Evolutionary conservation across 2,329 filamentous ascomycete genomes (phyloP).

Genomic region (Incumbomyces delicatus): DNA sequence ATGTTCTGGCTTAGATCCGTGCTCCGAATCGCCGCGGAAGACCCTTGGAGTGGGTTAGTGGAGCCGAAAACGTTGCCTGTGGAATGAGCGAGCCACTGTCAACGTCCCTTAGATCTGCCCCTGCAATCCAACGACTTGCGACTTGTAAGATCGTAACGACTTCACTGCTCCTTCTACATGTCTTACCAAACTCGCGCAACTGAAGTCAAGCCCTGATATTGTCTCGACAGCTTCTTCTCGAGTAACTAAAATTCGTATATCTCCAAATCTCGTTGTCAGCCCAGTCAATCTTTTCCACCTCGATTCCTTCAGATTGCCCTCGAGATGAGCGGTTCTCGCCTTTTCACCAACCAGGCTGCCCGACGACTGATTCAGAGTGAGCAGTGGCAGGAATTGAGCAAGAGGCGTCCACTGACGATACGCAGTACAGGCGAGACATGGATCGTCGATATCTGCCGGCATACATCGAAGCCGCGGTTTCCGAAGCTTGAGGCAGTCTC

Average conservation of each 20-base stretch:
- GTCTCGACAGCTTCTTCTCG: too few species aligned
- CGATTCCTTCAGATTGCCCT: neutral
- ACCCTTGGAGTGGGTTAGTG: too few species aligned
- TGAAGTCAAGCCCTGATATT: too few species aligned
- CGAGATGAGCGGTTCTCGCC: slow-evolving; percentile 14
- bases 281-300: too few species aligned
- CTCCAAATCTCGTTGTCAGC: too few species aligned
- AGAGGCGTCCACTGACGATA: slow-evolving; percentile 7
- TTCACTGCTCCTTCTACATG: too few species aligned
- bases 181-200: too few species aligned
- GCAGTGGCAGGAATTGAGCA: neutral
- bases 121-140: too few species aligned
- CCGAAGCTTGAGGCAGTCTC: slow-evolving; percentile 11
- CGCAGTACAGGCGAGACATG: slow-evolving; percentile 13
- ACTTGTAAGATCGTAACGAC: too few species aligned
- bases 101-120: too few species aligned
- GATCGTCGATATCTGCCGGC: slow-evolving; percentile 1
- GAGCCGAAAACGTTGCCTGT: neutral
- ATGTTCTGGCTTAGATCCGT: too few species aligned
- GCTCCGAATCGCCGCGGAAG: too few species aligned
- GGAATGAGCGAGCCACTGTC: neutral
- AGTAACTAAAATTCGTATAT: slow-evolving; percentile 10
- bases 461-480: neutral
- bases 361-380: slow-evolving; percentile 11
- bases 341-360: slow-evolving; percentile 20